phyloP scores from a whole-genome alignment of 495 filamentous ascomycete species.

The Pyronema omphalodes region DNA sequence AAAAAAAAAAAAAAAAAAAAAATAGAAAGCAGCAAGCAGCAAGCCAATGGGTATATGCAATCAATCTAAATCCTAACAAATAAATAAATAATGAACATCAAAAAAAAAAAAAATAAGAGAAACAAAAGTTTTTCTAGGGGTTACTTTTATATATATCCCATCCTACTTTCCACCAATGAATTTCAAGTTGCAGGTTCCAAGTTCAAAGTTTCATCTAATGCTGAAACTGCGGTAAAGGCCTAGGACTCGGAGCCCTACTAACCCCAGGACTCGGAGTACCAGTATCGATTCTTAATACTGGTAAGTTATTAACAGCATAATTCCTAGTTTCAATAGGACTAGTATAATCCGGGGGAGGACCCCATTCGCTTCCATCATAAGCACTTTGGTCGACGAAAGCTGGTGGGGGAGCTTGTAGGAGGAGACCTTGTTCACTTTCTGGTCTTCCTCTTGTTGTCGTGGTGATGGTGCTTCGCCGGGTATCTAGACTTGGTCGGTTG shows the following conservation, averaged over 20 bases:
- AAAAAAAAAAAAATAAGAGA: not conserved
- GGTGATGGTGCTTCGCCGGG: conserved; percentile 3
- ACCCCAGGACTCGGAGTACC: not conserved
- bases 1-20: not conserved
- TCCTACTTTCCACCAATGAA: not conserved
- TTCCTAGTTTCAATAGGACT: conserved; percentile 3
- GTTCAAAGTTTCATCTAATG: not conserved
- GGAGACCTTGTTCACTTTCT: not conserved
- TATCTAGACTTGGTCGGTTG: conserved; percentile 14
- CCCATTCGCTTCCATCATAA: conserved; percentile 6
- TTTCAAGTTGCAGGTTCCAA: not conserved
- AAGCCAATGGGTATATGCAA: not conserved
- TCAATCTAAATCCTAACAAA: not conserved
- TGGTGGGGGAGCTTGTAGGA: not conserved
- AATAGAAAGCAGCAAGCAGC: no score
- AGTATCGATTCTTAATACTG: conserved; percentile 1
- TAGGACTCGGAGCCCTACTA: not conserved
- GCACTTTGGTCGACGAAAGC: not conserved
- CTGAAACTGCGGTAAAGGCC: not conserved
- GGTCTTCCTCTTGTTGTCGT: not conserved
- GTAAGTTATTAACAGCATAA: not conserved
- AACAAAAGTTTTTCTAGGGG: not conserved
- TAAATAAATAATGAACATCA: not conserved
- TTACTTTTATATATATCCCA: not conserved
- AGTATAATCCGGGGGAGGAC: conserved; percentile 2